A percentile compares a stretch with the other conserved stretches of the same genome.
Evolutionary conservation across 805 yeast species (phyloP).

Genomic region (Komagataella kurtzmanii): DNA sequence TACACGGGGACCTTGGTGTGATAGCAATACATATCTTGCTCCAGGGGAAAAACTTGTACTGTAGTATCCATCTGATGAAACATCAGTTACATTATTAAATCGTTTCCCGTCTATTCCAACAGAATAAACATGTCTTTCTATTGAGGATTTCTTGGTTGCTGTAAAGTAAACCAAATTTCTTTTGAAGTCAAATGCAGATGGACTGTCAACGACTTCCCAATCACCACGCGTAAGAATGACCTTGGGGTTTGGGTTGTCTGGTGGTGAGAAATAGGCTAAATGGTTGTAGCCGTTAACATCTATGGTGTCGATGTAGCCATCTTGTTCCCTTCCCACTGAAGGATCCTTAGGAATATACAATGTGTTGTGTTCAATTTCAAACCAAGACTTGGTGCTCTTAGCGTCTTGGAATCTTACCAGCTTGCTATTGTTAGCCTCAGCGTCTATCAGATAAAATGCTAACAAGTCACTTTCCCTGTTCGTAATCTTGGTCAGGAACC

Average conservation of each 20-base stretch:
- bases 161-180: constrained; percentile 46
- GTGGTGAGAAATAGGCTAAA: constrained; percentile 74
- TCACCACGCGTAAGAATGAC: constrained; percentile 54
- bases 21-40: constrained; percentile 52
- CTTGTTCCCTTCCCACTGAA: constrained; percentile 24
- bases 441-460: constrained; percentile 41
- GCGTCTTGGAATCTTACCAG: constrained; percentile 35
- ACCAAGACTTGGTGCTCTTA: constrained; percentile 48
- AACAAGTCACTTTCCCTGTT: constrained; percentile 57
- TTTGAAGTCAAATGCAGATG: constrained; percentile 44
- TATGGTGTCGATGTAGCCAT: constrained; percentile 76
- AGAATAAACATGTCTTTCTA: constrained; percentile 74
- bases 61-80: constrained; percentile 49
- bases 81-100: constrained; percentile 30
- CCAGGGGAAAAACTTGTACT: constrained; percentile 71
- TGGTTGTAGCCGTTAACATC: constrained; percentile 55
- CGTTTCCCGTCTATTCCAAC: constrained; percentile 40
- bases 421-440: constrained; percentile 19
- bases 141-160: constrained; percentile 66
- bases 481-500: constrained; percentile 41
- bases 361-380: constrained; percentile 60
- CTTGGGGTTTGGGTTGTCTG: constrained; percentile 36
- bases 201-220: constrained; percentile 85
- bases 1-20: constrained; percentile 66
- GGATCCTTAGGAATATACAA: constrained; percentile 39